phyloP scores from a whole-genome alignment of 2,329 filamentous ascomycete species.

The Phyllosticta citribraziliensis region DNA sequence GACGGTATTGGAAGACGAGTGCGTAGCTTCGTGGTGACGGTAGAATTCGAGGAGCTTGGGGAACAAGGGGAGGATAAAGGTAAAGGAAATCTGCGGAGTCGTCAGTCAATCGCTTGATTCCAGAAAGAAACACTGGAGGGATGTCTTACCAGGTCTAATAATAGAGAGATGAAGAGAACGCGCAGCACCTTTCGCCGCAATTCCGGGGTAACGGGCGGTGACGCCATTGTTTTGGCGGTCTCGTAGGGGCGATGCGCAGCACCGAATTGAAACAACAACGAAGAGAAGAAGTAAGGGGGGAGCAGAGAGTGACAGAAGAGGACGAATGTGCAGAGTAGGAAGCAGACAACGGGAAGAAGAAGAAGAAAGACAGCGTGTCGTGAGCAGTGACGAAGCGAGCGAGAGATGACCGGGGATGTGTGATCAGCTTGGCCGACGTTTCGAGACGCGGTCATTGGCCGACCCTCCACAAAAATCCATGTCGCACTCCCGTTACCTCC shows the following conservation, averaged over 20 bases:
- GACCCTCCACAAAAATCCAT: not conserved
- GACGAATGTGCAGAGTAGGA: not conserved
- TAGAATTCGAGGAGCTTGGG: conserved; percentile 95
- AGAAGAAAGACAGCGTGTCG: not conserved
- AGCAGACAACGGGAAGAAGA: not conserved
- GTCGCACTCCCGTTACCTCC: not conserved
- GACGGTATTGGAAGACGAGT: conserved; percentile 46
- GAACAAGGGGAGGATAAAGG: conserved; percentile 94
- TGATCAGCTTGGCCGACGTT: not conserved
- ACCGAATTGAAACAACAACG: not conserved
- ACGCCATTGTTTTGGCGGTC: not conserved
- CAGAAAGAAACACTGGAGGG: not conserved
- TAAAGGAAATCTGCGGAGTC: conserved; percentile 74
- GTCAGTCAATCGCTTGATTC: not conserved
- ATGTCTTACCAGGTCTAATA: conserved; percentile 68
- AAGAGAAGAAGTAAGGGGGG: not conserved
- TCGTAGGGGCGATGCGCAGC: not conserved
- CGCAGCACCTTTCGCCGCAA: conserved; percentile 71
- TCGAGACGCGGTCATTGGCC: not conserved
- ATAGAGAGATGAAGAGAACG: conserved; percentile 79
- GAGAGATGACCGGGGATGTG: not conserved
- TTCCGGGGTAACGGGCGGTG: conserved; percentile 29
- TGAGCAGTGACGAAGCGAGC: not conserved
- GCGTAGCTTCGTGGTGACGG: conserved; percentile 64
- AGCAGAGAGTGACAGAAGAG: not conserved